These are phyloP conservation scores for Phaeosphaeria sp. DNA, from an alignment of 2,329 filamentous ascomycete species.

Conservation along the genomic window DNA sequence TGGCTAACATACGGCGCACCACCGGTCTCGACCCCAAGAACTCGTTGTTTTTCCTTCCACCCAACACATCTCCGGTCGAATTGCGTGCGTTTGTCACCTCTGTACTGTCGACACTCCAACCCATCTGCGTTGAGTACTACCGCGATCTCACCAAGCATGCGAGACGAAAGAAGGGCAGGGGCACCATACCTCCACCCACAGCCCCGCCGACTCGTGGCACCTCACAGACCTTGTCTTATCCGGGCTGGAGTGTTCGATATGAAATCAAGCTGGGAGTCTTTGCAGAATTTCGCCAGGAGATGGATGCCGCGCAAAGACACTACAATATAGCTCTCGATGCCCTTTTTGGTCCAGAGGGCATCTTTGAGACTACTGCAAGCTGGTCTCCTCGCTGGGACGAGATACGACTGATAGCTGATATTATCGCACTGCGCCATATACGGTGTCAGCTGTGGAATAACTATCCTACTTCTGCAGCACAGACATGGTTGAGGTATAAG, in stretches of 20 bases:
- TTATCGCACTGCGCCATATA: constrained; percentile 79
- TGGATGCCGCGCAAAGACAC: constrained; percentile 83
- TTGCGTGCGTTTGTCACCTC: constrained; percentile 75
- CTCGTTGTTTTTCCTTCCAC: constrained; percentile 80
- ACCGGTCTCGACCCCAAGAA: constrained; percentile 83
- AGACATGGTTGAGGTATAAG: constrained; percentile 80
- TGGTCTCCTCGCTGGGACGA: constrained; percentile 94
- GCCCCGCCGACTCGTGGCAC: constrained; percentile 82
- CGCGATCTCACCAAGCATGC: constrained; percentile 91
- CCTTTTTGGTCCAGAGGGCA: constrained; percentile 76
- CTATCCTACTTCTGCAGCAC: constrained; percentile 78
- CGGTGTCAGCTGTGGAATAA: constrained; percentile 83
- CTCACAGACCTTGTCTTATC: constrained; percentile 81
- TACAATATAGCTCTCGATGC: constrained; percentile 88
- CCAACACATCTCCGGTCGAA: constrained; percentile 73
- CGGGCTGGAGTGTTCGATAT: constrained; percentile 92
- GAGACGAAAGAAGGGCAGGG: constrained; percentile 83
- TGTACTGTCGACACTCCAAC: constrained; percentile 75
- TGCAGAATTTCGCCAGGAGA: constrained; percentile 91
- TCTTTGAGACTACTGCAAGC: constrained; percentile 85
- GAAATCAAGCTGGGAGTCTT: constrained; percentile 93
- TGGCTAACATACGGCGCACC: constrained; percentile 78
- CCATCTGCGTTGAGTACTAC: constrained; percentile 85
- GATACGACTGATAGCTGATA: constrained; percentile 84
- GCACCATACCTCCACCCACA: constrained; percentile 78